Conservation (phyloP, 352 stramenopile genomes). For the Bremia lactucae region DNA sequence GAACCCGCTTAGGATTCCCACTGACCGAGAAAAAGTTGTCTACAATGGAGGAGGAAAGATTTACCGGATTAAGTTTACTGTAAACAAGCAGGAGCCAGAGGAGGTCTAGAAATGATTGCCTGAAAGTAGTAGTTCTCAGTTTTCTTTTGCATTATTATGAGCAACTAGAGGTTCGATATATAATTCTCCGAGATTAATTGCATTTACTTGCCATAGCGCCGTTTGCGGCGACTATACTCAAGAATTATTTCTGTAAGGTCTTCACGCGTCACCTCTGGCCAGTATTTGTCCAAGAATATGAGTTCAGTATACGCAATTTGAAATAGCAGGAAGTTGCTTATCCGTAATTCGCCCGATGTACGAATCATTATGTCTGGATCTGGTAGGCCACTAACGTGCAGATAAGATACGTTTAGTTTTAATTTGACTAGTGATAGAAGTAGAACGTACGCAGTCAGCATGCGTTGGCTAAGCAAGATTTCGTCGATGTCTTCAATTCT, state of each 20-base stretch:
- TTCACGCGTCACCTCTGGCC: constrained; percentile 87
- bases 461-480: constrained; percentile 43
- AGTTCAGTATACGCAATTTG: constrained; percentile 93
- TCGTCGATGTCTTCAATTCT: constrained; percentile 70
- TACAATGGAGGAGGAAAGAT: constrained; percentile 55
- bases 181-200: constrained; percentile 1
- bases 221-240: constrained; percentile 78
- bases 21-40: constrained; percentile 69
- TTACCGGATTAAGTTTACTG: constrained; percentile 44
- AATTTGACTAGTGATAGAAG: constrained; percentile 1
- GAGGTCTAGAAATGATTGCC: too few relatives aligned
- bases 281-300: constrained; percentile 91
- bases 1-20: constrained; percentile 60
- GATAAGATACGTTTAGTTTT: constrained; percentile 2
- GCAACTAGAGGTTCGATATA: constrained; percentile 13
- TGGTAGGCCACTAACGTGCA: constrained; percentile 54
- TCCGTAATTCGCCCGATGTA: constrained; percentile 88
- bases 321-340: constrained; percentile 96
- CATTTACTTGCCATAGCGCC: constrained; percentile 84
- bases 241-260: constrained; percentile 72
- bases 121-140: too few relatives aligned
- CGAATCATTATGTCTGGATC: constrained; percentile 92
- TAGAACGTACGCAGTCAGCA: constrained; percentile 67
- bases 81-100: constrained; percentile 10
- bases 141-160: constrained; percentile 11